These are phyloP conservation scores for Lathyrus sativus DNA, from an alignment of 306 rosid species.

Conservation along the genomic window DNA sequence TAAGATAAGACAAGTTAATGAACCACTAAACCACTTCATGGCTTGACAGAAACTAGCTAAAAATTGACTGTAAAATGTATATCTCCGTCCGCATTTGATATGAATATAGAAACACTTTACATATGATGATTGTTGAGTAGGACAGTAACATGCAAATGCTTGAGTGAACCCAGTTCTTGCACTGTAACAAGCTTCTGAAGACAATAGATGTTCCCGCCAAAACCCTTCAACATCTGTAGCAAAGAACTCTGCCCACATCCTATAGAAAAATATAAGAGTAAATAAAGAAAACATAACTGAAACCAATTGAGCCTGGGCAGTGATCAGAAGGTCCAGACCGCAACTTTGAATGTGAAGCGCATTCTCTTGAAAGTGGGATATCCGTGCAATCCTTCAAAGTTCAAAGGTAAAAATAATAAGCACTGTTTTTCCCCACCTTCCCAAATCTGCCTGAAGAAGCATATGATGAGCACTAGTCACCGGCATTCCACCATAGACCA, in stretches of 20 bases:
- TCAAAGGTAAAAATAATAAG: not conserved
- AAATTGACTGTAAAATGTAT: not conserved
- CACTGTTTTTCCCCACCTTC: not conserved
- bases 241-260: not conserved
- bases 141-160: constrained; percentile 7
- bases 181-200: not conserved
- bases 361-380: not conserved
- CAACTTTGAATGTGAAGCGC: not conserved
- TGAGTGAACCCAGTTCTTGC: not conserved
- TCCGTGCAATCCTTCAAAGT: not conserved
- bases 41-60: not conserved
- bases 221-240: not conserved
- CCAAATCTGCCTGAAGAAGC: not conserved
- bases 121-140: not conserved
- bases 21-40: not conserved
- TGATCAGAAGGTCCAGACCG: not conserved
- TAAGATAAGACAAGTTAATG: too few relatives aligned
- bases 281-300: not conserved
- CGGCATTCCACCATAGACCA: constrained; percentile 8
- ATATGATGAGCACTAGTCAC: not conserved
- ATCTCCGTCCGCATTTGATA: not conserved
- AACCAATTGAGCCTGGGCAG: not conserved
- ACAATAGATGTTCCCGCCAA: not conserved
- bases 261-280: not conserved
- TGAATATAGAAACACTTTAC: not conserved